phyloP scores from a whole-genome alignment of 1,139 yeast genomes.

The Yamadazyma buinensis region DNA sequence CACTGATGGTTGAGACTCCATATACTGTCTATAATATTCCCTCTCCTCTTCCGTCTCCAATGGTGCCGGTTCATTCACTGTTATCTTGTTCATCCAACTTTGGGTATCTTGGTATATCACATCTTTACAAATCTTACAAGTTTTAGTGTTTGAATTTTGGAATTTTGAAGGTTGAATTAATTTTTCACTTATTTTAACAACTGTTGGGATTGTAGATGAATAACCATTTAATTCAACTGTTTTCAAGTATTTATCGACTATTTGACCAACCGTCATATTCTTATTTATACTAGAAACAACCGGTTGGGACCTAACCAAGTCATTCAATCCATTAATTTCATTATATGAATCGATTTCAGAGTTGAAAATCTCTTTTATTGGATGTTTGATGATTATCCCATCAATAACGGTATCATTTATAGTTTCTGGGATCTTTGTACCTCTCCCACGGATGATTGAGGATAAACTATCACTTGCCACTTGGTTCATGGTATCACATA shows the following conservation, averaged over 20 bases:
- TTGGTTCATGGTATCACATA: slow-evolving; percentile 80
- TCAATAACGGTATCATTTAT: slow-evolving; percentile 44
- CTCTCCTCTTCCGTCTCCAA: slow-evolving; percentile 47
- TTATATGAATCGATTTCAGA: slow-evolving; percentile 62
- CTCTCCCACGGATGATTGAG: slow-evolving; percentile 87
- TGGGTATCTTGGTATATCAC: slow-evolving; percentile 54
- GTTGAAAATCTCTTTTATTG: slow-evolving; percentile 68
- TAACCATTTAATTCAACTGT: slow-evolving; percentile 71
- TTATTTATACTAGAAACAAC: slow-evolving; percentile 43
- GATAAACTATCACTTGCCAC: slow-evolving; percentile 78
- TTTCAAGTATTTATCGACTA: slow-evolving; percentile 70
- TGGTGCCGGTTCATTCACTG: slow-evolving; percentile 59
- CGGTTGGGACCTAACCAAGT: slow-evolving; percentile 11
- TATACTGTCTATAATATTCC: slow-evolving; percentile 26
- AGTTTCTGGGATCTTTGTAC: slow-evolving; percentile 55
- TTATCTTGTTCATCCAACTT: slow-evolving; percentile 69
- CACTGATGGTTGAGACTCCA: slow-evolving; percentile 3
- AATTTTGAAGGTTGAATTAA: slow-evolving; percentile 51
- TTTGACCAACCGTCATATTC: slow-evolving; percentile 75
- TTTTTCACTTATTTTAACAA: slow-evolving; percentile 84
- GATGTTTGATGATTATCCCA: slow-evolving; percentile 50
- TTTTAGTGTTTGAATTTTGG: slow-evolving; percentile 7
- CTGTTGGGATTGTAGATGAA: slow-evolving; percentile 91
- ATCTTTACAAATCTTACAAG: slow-evolving; percentile 53
- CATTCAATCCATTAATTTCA: slow-evolving; percentile 27